Percentiles rank a stretch among this genome's conserved stretches.
These are phyloP conservation scores for Crithidia acanthocephali DNA, from an alignment of 208 protist species.

Conservation along the genomic window DNA sequence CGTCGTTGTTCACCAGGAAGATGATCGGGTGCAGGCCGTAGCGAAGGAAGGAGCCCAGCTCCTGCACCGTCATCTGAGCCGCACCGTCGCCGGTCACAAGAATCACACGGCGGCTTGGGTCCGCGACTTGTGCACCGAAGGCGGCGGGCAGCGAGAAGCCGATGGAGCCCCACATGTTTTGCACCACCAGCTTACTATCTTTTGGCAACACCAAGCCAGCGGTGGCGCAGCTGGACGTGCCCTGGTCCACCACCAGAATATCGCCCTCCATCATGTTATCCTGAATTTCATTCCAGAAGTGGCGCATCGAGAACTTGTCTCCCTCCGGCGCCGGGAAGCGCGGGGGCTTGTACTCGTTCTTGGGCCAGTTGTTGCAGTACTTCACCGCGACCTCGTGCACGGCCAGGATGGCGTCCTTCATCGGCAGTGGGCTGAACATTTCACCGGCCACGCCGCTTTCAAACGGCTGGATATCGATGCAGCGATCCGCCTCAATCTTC, in stretches of 20 bases:
- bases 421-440: constrained; percentile 28
- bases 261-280: constrained; percentile 35
- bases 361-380: constrained; percentile 28
- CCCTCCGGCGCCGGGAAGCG: constrained; percentile 28
- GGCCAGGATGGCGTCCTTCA: constrained; percentile 33
- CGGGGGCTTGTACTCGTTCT: constrained; percentile 17
- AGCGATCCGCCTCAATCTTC: constrained; percentile 16
- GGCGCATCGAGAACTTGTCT: constrained; percentile 28
- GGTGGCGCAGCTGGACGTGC: constrained; percentile 40
- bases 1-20: constrained; percentile 62
- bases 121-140: constrained; percentile 44
- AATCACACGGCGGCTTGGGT: constrained; percentile 41
- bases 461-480: constrained; percentile 43
- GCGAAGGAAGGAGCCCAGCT: constrained; percentile 48
- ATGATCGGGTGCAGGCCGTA: constrained; percentile 34
- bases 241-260: constrained; percentile 51
- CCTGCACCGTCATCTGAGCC: constrained; percentile 52
- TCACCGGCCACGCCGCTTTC: constrained; percentile 9
- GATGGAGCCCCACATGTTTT: constrained; percentile 50
- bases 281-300: constrained; percentile 54
- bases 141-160: constrained; percentile 51
- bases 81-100: constrained; percentile 42
- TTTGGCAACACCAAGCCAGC: constrained; percentile 40
- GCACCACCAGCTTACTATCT: constrained; percentile 23
- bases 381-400: constrained; percentile 30